phyloP scores from a whole-genome alignment of 169 alveolate genomes.

The Babesia gibsoni region DNA sequence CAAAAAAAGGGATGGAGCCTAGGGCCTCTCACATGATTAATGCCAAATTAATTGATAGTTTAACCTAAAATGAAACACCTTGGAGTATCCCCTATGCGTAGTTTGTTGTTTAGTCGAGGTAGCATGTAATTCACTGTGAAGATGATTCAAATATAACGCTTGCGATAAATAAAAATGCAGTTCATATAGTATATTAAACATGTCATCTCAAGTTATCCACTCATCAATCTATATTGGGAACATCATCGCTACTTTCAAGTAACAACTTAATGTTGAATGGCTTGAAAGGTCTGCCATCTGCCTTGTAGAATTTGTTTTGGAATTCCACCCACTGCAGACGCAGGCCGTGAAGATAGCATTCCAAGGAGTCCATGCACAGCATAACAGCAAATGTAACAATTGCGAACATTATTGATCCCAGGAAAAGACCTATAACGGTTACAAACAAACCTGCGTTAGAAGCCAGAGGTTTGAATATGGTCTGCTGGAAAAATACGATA shows the following conservation, averaged over 20 bases:
- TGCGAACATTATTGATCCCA: slow-evolving; percentile 84
- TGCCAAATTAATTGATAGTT: too few relatives aligned
- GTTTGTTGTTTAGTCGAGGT: too few relatives aligned
- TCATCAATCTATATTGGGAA: background rate
- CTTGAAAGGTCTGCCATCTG: slow-evolving; percentile 93
- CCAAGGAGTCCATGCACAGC: slow-evolving; percentile 98
- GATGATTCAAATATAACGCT: background rate
- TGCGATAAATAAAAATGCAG: background rate
- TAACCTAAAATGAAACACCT: too few relatives aligned
- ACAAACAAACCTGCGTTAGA: slow-evolving; percentile 32
- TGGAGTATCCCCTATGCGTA: too few relatives aligned
- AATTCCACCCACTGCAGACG: slow-evolving; percentile 99
- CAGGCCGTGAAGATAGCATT: slow-evolving; percentile 98
- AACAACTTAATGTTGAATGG: slow-evolving; percentile 79
- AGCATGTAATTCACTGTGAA: too few relatives aligned
- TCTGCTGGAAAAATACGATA: slow-evolving; percentile 89
- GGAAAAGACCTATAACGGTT: slow-evolving; percentile 63
- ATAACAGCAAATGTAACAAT: slow-evolving; percentile 93
- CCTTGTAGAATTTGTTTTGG: slow-evolving; percentile 98
- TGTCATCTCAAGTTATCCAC: background rate
- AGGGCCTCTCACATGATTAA: too few relatives aligned
- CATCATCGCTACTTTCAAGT: slow-evolving; percentile 23
- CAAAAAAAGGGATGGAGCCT: too few relatives aligned
- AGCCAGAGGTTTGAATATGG: slow-evolving; percentile 56
- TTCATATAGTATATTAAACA: background rate